Percentiles rank a stretch among this genome's conserved stretches.
These are phyloP conservation scores for Eragrostis tef DNA, from an alignment of 202 grass and related monocot species.

Conservation along the genomic window DNA sequence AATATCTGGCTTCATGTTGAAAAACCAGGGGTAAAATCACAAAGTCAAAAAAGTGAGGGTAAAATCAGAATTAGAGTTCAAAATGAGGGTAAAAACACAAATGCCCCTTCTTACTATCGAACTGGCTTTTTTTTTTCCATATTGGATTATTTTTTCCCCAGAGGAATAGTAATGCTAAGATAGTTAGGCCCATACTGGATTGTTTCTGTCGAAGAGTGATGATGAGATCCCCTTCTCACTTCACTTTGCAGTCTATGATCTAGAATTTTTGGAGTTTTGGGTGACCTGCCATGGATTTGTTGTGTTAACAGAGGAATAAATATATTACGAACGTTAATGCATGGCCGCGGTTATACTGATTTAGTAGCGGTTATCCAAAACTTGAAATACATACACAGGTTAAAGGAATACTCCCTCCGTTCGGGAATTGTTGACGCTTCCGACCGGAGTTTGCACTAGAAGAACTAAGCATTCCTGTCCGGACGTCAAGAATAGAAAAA, in stretches of 20 bases:
- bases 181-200: background rate
- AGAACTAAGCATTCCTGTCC: no score
- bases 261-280: background rate
- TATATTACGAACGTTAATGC: background rate
- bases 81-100: no score
- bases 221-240: background rate
- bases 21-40: no score
- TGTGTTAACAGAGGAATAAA: background rate
- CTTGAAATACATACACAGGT: background rate
- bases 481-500: no score
- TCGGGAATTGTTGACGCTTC: no score
- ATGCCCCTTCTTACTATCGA: constrained; percentile 26
- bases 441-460: no score
- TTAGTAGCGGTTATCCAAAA: background rate
- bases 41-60: no score
- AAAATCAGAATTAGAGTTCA: no score
- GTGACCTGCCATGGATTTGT: background rate
- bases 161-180: background rate
- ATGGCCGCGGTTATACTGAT: background rate
- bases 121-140: background rate
- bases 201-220: background rate
- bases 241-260: background rate
- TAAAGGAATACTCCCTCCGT: no score
- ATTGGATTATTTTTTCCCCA: background rate
- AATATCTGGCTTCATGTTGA: no score